Base-by-base conservation (phyloP, 176 grass and related monocot species). In the Dactylis glomerata region DNA sequence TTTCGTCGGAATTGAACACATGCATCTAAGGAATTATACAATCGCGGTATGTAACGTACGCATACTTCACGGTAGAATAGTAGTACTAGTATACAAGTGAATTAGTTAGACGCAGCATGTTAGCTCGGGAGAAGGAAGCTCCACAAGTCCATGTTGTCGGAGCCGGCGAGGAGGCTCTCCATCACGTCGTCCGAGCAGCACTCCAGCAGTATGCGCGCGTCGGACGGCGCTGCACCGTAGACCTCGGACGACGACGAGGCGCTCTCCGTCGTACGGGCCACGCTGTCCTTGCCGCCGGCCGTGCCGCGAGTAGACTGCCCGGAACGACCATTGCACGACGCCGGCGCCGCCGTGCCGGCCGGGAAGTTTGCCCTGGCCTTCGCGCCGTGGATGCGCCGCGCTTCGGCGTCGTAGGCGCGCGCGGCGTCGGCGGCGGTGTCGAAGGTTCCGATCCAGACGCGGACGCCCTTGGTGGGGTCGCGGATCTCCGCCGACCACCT, bases 361-460 rank as follows among this genome's bases (percentile, higher is more conserved):
- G 79, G 79, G 32, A 69, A 81, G 64, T 81, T 81, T 45, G 45
- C 54, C 45, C 0, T 81, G 3, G 79, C 63, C 45, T 36, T 69
- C 7, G 1, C 1, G 33, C 79, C 63, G 6, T 69, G 63, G 45
- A 81, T 81, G 22, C 75, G 75, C 33, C 52, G 33, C 22, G 75
- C 75, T 52, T 57, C 89, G 20, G 68, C 57, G 77, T 98, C 92
- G 79, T 98, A 98, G 23, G 95, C 95, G 30, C 85, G 81, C 24
- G 95, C 95, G 0, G 95, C 95, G 38, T 86, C 85, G 62, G 93
- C 92, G 75, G 95, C 92, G 41, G 95, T 92, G 85, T 98, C 91
- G 81, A 93, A 98, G 69, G 95, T 98, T 54, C 95, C 95, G 14
- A 98, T 89, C 95, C 95, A 97, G 40, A 94, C 90, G 30, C 95